These are phyloP conservation scores for Rhodotorula mucilaginosa DNA, from an alignment of 1,284 basidiomycete species.

Conservation along the genomic window DNA sequence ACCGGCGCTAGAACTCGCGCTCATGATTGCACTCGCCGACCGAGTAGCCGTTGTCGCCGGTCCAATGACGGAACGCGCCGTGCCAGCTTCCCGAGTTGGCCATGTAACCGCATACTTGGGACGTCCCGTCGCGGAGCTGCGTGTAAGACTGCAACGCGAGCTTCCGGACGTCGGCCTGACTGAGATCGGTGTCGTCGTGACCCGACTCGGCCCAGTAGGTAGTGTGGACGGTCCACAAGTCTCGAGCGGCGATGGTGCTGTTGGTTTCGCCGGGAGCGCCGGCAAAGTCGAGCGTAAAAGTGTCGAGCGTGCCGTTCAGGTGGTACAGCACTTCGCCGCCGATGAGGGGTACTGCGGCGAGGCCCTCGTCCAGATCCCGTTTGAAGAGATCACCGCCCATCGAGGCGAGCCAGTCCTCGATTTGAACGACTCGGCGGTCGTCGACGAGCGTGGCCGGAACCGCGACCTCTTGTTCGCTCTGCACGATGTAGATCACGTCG, in stretches of 20 bases:
- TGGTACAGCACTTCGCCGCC: neutral
- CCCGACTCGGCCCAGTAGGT: neutral
- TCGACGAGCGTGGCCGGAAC: too few relatives aligned
- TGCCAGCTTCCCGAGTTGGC: neutral
- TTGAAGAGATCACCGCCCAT: too few relatives aligned
- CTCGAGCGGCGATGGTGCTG: neutral
- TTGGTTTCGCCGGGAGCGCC: neutral
- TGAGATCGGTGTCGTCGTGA: neutral
- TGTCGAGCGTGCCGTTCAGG: neutral
- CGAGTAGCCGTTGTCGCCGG: neutral
- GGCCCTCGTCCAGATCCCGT: too few relatives aligned
- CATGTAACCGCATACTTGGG: neutral
- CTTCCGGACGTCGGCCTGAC: neutral
- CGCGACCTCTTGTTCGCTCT: too few relatives aligned
- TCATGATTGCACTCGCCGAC: neutral
- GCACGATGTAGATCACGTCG: too few relatives aligned
- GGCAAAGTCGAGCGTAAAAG: neutral
- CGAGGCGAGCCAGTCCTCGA: too few relatives aligned
- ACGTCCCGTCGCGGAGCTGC: neutral
- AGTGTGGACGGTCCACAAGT: neutral
- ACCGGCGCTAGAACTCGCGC: neutral
- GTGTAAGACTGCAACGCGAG: neutral
- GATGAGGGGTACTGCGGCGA: neutral
- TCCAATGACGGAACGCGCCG: neutral
- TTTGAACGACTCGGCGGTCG: too few relatives aligned